Evolutionary conservation across 2,329 filamentous ascomycete genomes (phyloP).

Genomic region (Paecilomyces fulvus): DNA sequence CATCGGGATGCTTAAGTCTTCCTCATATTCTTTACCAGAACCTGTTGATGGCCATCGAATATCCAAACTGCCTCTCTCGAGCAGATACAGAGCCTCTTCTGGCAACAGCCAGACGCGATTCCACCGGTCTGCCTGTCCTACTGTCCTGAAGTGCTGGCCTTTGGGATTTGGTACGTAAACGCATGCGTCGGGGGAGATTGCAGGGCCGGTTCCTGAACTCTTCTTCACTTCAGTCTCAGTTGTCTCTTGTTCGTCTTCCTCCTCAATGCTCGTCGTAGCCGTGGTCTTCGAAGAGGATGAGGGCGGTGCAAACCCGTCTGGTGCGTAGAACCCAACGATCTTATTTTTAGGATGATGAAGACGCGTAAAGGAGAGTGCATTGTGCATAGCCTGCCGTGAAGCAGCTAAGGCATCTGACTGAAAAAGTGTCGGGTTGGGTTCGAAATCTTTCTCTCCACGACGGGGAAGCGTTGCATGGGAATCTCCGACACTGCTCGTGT

Average conservation of each 20-base stretch:
- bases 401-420: constrained; percentile 72
- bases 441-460: constrained; percentile 95
- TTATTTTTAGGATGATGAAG: constrained; percentile 61
- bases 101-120: constrained; percentile 75
- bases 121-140: constrained; percentile 60
- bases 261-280: constrained; percentile 10
- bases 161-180: constrained; percentile 65
- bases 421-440: constrained; percentile 76
- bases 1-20: constrained; percentile 65
- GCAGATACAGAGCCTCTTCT: constrained; percentile 81
- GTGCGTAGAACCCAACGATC: constrained; percentile 65
- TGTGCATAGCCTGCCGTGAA: constrained; percentile 80
- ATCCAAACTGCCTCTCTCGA: constrained; percentile 82
- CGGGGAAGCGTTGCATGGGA: constrained; percentile 56
- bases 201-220: constrained; percentile 7
- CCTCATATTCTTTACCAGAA: constrained; percentile 37
- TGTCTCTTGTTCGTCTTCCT: constrained; percentile 8
- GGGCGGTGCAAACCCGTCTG: constrained; percentile 38
- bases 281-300: background rate
- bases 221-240: constrained; percentile 3
- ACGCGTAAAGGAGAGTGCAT: constrained; percentile 69
- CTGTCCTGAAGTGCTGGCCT: constrained; percentile 64
- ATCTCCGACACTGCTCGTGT: constrained; percentile 21
- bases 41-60: constrained; percentile 64
- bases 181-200: constrained; percentile 25